Conservation (phyloP, 2,329 filamentous ascomycete genomes). For the Trichoderma cornu-damae region DNA sequence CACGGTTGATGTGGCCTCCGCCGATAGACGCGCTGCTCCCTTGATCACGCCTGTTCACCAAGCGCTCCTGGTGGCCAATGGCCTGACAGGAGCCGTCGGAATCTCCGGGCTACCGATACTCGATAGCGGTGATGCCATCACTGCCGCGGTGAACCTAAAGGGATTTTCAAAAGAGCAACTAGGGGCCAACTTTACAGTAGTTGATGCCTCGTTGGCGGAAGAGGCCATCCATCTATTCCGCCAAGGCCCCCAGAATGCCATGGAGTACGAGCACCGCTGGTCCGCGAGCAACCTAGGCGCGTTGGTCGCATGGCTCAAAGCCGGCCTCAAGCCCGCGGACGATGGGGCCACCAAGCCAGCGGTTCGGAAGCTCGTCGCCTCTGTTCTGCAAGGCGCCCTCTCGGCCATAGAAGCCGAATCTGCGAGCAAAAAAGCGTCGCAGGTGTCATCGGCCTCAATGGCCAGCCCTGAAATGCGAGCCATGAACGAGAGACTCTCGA, state of each 20-base stretch:
- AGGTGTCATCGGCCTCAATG: neutral
- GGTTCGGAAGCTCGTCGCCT: conserved; percentile 61
- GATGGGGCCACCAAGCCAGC: conserved; percentile 59
- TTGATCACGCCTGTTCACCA: conserved; percentile 81
- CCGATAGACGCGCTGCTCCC: conserved; percentile 58
- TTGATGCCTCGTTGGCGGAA: conserved; percentile 60
- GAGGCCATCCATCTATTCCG: conserved; percentile 64
- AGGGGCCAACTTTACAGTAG: conserved; percentile 44
- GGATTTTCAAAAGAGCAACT: conserved; percentile 37
- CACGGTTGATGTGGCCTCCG: conserved; percentile 63
- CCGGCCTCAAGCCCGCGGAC: conserved; percentile 38
- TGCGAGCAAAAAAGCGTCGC: conserved; percentile 1
- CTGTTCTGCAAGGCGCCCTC: conserved; percentile 55
- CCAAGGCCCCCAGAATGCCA: conserved; percentile 62
- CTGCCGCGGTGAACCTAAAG: conserved; percentile 54
- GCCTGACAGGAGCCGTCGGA: conserved; percentile 61
- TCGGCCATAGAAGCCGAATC: conserved; percentile 46
- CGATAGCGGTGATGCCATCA: conserved; percentile 40
- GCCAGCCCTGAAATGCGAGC: conserved; percentile 24
- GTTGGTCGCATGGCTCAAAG: conserved; percentile 61
- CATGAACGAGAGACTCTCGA: conserved; percentile 56
- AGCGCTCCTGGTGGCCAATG: conserved; percentile 67
- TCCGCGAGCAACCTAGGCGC: conserved; percentile 62
- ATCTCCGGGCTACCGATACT: conserved; percentile 41
- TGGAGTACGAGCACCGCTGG: conserved; percentile 70